Conservation (phyloP, 2,329 filamentous ascomycete genomes). For the Scedosporium apiospermum region DNA sequence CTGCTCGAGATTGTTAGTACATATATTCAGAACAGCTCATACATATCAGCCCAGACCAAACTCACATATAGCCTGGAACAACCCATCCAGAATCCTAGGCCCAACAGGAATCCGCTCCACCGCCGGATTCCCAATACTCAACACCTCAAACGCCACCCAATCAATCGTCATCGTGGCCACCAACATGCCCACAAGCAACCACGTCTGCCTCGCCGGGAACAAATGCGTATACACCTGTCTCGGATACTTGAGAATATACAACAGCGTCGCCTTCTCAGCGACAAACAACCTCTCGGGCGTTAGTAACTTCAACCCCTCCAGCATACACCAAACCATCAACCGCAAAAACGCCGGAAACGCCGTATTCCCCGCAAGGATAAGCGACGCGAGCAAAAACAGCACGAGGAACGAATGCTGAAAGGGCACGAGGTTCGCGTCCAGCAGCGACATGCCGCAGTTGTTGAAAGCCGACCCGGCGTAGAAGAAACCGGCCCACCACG, state of each 20-base stretch:
- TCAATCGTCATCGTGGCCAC: conserved; percentile 51
- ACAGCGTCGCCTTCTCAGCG: conserved; percentile 38
- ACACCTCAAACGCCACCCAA: conserved; percentile 56
- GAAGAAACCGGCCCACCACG: conserved; percentile 62
- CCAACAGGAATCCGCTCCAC: conserved; percentile 41
- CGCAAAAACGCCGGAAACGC: conserved; percentile 56
- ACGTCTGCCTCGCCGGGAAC: conserved; percentile 54
- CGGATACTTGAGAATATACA: conserved; percentile 46
- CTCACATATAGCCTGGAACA: conserved; percentile 53
- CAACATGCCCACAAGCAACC: conserved; percentile 56
- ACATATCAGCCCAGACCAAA: conserved; percentile 7
- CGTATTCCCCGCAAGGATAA: conserved; percentile 57
- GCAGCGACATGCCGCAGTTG: conserved; percentile 59
- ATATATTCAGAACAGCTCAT: neutral
- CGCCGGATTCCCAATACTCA: conserved; percentile 52
- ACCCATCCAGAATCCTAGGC: conserved; percentile 50
- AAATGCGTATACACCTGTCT: conserved; percentile 53
- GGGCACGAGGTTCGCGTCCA: conserved; percentile 56
- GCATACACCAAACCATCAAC: conserved; percentile 44
- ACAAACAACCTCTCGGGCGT: conserved; percentile 25
- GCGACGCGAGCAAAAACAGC: conserved; percentile 41
- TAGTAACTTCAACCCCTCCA: conserved; percentile 28
- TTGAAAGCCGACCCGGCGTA: conserved; percentile 61
- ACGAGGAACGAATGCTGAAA: conserved; percentile 45
- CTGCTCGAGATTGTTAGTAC: conserved; percentile 16